A percentile compares a stretch with the other conserved stretches of the same genome.
Evolutionary conservation across 176 grass and related monocot genomes (phyloP).

Genomic region (Triticum turgidum): DNA sequence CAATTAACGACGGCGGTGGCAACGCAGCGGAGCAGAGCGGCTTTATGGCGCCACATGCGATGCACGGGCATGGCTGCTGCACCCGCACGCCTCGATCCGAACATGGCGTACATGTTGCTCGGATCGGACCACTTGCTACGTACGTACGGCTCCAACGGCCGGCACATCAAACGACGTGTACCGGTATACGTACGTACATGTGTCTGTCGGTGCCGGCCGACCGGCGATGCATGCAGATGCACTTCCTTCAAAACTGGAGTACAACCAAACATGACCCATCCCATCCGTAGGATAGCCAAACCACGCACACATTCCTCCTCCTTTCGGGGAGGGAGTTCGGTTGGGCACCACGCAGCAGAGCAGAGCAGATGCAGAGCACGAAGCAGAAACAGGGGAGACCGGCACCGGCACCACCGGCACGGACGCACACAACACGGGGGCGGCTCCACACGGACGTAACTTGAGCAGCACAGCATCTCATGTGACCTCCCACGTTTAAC

Average conservation of each 20-base stretch:
- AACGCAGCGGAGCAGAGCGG: neutral
- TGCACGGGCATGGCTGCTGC: neutral
- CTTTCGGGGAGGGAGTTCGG: no score
- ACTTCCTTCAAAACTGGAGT: no score
- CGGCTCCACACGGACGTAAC: neutral
- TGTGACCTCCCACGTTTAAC: neutral
- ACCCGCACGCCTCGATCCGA: no score
- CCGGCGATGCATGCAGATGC: no score
- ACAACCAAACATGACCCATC: no score
- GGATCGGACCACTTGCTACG: neutral
- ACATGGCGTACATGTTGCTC: no score
- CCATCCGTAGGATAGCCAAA: no score
- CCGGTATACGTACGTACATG: neutral
- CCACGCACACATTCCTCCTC: no score
- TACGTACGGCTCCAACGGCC: neutral
- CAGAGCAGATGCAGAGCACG: no score
- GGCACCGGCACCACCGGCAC: neutral
- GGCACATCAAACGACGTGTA: neutral
- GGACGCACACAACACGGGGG: conserved; percentile 32
- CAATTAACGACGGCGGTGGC: neutral
- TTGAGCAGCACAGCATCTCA: neutral
- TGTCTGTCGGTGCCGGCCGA: neutral
- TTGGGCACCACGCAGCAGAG: no score
- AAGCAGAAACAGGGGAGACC: no score
- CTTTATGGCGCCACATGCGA: neutral